phyloP scores from a whole-genome alignment of 1,284 basidiomycete genomes.

The Puccinia hordei region DNA sequence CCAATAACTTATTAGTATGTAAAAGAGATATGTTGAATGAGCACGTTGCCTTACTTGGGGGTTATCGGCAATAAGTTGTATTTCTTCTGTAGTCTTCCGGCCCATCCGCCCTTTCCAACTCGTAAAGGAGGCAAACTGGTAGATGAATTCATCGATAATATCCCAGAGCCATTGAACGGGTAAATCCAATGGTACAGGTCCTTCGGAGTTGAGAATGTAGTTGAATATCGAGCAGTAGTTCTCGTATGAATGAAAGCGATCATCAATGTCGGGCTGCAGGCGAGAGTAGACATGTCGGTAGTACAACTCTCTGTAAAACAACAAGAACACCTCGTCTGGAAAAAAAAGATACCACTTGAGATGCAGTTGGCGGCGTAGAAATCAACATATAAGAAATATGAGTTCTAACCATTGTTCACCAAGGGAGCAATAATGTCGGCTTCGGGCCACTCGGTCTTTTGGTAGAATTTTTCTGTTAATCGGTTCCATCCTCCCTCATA shows the following conservation, averaged over 20 bases:
- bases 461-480: constrained; percentile 91
- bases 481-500: constrained; percentile 97
- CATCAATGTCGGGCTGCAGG: constrained; percentile 89
- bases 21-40: neutral
- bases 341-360: neutral
- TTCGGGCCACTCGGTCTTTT: constrained; percentile 94
- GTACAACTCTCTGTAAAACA: constrained; percentile 77
- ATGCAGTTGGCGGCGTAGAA: neutral
- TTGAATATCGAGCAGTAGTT: constrained; percentile 99
- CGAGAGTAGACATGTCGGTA: constrained; percentile 93
- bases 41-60: constrained; percentile 45
- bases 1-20: neutral
- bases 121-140: constrained; percentile 96
- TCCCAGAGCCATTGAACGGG: constrained; percentile 99
- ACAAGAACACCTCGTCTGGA: constrained; percentile 86
- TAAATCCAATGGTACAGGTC: constrained; percentile 84
- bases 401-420: constrained; percentile 75
- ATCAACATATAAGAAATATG: constrained; percentile 5
- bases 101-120: constrained; percentile 84
- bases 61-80: constrained; percentile 64
- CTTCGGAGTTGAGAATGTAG: constrained; percentile 89
- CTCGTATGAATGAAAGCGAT: constrained; percentile 97
- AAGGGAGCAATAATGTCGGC: constrained; percentile 91
- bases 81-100: constrained; percentile 72
- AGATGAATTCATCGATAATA: constrained; percentile 98